Evolutionary conservation across 805 yeast species (phyloP), one percentile per base, ranked within the genome.

Genomic region (Jamesozyma hellenica): DNA sequence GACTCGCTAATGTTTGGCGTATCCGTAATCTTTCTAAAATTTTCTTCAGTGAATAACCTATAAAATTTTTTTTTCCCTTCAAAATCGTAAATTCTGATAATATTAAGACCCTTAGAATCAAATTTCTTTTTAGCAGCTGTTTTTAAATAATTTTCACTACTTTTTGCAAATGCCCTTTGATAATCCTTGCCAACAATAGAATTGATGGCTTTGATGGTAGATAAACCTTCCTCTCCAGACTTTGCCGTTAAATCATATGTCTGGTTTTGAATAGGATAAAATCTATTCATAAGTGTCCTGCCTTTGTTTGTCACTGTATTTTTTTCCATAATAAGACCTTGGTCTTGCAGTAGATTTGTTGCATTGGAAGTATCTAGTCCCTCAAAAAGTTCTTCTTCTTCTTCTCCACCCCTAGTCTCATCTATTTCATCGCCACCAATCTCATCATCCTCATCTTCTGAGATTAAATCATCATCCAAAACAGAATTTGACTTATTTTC

Each of bases 21-120:
- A 17, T 60, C 60, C 0, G 64, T 55, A 13, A 64, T 53, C 16
- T 48, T 52, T 14, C 61, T 42, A 40, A 66, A 70, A 33, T 66
- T 61, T 4, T 60, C 53, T 34, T 68, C 67, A 0, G 78, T 66
- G 44, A 77, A 67, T 48, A 82, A 77, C 31, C 94, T 66, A 57
- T 74, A 83, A 48, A 76, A 82, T 51, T 83, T 81, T 42, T 71
- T 67, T 46, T 86, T 77, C 0, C 94, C 94, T 43, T 75, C 77
- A 47, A 76, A 77, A 52, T 83, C 94, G 43, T 75, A 74, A 14
- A 79, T 77, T 45, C 82, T 68, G 0, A 80, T 68, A 11, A 85
- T 63, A 2, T 63, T 42, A 58, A 57, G 42, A 53, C 62, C 40
- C 55, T 63, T 34, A 54, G 42, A 40, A 53, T 41, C 41, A 53